Evolutionary conservation across 805 yeast species (phyloP).

Genomic region (Kuraishia cidri): DNA sequence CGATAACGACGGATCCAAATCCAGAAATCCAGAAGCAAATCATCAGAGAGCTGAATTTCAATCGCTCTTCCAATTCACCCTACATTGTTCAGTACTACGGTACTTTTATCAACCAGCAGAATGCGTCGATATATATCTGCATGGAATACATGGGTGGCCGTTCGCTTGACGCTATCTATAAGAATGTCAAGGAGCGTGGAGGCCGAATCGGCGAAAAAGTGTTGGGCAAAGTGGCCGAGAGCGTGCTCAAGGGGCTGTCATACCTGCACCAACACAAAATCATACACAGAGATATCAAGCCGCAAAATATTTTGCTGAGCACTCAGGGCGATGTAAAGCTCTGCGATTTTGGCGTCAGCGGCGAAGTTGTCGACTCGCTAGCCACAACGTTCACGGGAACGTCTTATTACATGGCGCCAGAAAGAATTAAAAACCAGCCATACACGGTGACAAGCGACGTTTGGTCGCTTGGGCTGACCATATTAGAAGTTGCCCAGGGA

Average conservation of each 20-base stretch:
- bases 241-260: conserved; percentile 76
- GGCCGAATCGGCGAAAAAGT: conserved; percentile 92
- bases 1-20: conserved; percentile 66
- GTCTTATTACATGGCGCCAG: conserved; percentile 98
- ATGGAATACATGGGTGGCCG: conserved; percentile 98
- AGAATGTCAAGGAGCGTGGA: conserved; percentile 59
- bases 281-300: conserved; percentile 94
- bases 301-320: conserved; percentile 83
- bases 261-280: conserved; percentile 83
- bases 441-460: conserved; percentile 93
- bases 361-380: conserved; percentile 89
- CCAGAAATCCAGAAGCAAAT: conserved; percentile 88
- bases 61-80: conserved; percentile 72
- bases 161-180: conserved; percentile 86
- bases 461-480: conserved; percentile 91
- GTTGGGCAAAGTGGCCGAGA: conserved; percentile 81
- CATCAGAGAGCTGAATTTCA: conserved; percentile 83
- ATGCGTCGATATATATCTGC: conserved; percentile 80
- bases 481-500: conserved; percentile 91
- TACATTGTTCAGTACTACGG: conserved; percentile 91
- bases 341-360: conserved; percentile 97
- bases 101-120: conserved; percentile 70
- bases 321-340: conserved; percentile 74
- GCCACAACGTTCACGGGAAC: conserved; percentile 98
- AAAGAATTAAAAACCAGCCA: conserved; percentile 90